A percentile compares a stretch with the other conserved stretches of the same genome.
phyloP scores from a whole-genome alignment of 768 basidiomycete species.

The Trametes meyenii region DNA sequence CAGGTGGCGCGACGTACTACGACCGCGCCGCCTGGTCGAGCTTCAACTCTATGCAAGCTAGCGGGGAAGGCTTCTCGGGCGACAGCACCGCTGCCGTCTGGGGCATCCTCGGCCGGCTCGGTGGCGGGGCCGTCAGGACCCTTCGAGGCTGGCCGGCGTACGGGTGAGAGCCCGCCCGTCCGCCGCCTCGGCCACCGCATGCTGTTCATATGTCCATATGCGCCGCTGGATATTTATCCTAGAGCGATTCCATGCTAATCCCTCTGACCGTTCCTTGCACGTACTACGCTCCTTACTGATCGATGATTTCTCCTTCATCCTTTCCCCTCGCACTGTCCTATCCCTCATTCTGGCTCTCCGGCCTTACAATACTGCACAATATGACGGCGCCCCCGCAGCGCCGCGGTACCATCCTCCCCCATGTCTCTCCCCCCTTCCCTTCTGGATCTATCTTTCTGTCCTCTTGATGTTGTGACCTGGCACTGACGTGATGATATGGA shows the following conservation, averaged over 20 bases:
- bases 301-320: neutral
- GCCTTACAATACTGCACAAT: neutral
- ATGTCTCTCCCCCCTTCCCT: neutral
- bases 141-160: constrained; percentile 81
- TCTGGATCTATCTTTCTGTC: neutral
- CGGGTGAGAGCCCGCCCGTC: neutral
- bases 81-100: constrained; percentile 67
- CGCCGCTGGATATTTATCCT: constrained; percentile 16
- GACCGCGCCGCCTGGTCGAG: constrained; percentile 80
- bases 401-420: neutral
- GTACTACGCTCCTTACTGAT: constrained; percentile 21
- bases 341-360: neutral
- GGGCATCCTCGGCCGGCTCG: constrained; percentile 70
- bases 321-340: neutral
- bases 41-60: constrained; percentile 72
- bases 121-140: constrained; percentile 74
- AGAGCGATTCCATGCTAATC: constrained; percentile 25
- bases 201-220: constrained; percentile 24
- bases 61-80: constrained; percentile 66
- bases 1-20: constrained; percentile 72
- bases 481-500: constrained; percentile 8
- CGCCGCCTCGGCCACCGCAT: neutral
- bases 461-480: constrained; percentile 22
- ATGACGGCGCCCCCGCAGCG: neutral
- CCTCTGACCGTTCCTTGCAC: constrained; percentile 24